Percentiles rank a stretch among this genome's conserved stretches.
These are phyloP conservation scores for Amanita exitialis DNA, from an alignment of 768 basidiomycete genomes.

Conservation along the genomic window DNA sequence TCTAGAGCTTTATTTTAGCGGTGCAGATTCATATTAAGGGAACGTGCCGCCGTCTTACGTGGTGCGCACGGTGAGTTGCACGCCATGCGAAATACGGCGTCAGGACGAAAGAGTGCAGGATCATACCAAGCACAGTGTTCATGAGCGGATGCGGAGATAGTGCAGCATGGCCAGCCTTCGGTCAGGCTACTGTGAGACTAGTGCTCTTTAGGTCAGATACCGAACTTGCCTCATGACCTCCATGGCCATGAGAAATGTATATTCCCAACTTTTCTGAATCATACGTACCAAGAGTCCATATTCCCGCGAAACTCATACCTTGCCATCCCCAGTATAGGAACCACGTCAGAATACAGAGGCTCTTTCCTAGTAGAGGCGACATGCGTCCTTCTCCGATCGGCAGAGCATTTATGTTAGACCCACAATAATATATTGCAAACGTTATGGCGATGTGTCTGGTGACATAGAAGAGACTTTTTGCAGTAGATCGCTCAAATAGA, in stretches of 20 bases:
- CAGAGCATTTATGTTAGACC: slow-evolving; percentile 21
- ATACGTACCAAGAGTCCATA: slow-evolving; percentile 32
- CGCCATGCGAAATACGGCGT: slow-evolving; percentile 62
- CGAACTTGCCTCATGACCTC: slow-evolving; percentile 33
- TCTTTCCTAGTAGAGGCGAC: background rate
- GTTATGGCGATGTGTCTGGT: slow-evolving; percentile 30
- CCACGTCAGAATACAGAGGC: slow-evolving; percentile 26
- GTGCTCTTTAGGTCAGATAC: background rate
- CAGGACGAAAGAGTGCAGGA: slow-evolving; percentile 34
- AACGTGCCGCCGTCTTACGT: slow-evolving; percentile 33
- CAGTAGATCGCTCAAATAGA: slow-evolving; percentile 34
- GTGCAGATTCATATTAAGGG: background rate
- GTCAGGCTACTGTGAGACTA: background rate
- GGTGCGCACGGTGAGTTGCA: slow-evolving; percentile 51
- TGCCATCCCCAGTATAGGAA: slow-evolving; percentile 41
- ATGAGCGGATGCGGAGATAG: slow-evolving; percentile 27
- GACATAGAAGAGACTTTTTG: slow-evolving; percentile 33
- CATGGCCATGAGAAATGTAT: background rate
- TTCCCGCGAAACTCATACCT: slow-evolving; percentile 31
- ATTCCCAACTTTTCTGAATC: background rate
- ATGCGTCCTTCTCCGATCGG: background rate
- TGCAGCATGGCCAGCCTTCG: slow-evolving; percentile 40
- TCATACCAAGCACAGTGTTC: slow-evolving; percentile 29
- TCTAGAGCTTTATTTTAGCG: slow-evolving; percentile 16
- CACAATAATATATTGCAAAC: slow-evolving; percentile 27